phyloP scores from a whole-genome alignment of 2,329 filamentous ascomycete species.

The Tolypocladium tropicale region DNA sequence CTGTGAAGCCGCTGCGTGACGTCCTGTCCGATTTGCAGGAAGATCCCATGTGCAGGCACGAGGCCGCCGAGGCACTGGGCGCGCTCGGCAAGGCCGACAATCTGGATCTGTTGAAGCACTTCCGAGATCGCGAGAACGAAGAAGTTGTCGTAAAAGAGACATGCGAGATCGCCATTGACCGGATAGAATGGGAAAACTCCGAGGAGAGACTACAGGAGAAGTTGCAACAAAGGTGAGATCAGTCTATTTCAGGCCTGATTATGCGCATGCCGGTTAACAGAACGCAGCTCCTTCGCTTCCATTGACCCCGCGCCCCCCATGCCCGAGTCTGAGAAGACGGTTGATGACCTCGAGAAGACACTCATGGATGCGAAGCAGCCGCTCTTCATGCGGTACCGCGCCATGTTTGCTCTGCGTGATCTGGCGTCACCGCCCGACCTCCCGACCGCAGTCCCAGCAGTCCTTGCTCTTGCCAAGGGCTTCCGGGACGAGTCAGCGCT shows the following conservation, averaged over 20 bases:
- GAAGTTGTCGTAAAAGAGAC: constrained; percentile 81
- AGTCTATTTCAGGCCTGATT: constrained; percentile 7
- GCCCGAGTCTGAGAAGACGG: constrained; percentile 57
- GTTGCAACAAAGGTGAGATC: constrained; percentile 62
- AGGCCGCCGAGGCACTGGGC: constrained; percentile 89
- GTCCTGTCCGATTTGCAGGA: constrained; percentile 73
- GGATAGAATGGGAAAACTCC: constrained; percentile 87
- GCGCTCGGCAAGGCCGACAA: constrained; percentile 70
- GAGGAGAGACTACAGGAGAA: constrained; percentile 62
- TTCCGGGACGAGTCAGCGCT: constrained; percentile 79
- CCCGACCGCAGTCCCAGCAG: constrained; percentile 78
- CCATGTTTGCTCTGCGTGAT: constrained; percentile 96
- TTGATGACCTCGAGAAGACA: constrained; percentile 63
- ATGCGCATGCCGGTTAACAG: background rate
- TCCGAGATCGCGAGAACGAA: constrained; percentile 68
- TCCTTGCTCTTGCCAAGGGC: constrained; percentile 76
- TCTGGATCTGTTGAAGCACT: constrained; percentile 60
- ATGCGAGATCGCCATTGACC: constrained; percentile 90
- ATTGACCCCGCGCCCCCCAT: constrained; percentile 91
- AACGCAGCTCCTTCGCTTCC: constrained; percentile 75
- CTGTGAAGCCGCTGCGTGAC: constrained; percentile 59
- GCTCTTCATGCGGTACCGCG: constrained; percentile 87
- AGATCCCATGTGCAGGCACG: constrained; percentile 91
- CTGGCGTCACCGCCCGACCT: constrained; percentile 87
- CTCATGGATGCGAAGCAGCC: constrained; percentile 71